Conservation (phyloP, 768 basidiomycete species). For the Dioszegia hungarica region DNA sequence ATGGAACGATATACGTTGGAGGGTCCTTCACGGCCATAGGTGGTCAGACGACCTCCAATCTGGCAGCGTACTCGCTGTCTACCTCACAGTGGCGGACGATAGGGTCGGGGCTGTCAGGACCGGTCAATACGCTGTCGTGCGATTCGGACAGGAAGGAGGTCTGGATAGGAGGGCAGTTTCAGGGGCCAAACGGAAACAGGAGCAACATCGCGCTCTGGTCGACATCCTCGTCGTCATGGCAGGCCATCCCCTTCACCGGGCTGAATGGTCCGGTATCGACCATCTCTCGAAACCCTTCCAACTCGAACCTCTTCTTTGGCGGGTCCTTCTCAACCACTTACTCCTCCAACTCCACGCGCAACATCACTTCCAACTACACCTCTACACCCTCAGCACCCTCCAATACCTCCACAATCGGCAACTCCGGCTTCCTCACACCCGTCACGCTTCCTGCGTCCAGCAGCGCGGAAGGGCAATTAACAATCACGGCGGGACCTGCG, state of each 20-base stretch:
- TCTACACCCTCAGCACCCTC: constrained; percentile 76
- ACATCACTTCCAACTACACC: constrained; percentile 59
- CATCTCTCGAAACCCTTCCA: constrained; percentile 69
- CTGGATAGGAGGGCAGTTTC: constrained; percentile 48
- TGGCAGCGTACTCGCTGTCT: constrained; percentile 62
- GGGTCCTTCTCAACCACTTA: constrained; percentile 71
- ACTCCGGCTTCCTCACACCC: constrained; percentile 78
- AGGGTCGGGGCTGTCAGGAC: constrained; percentile 62
- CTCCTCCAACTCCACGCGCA: constrained; percentile 48
- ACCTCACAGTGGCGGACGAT: constrained; percentile 16
- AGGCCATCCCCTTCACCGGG: constrained; percentile 72
- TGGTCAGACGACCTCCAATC: constrained; percentile 60
- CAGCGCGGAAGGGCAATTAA: constrained; percentile 57
- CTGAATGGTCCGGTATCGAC: constrained; percentile 70
- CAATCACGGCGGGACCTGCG: constrained; percentile 52
- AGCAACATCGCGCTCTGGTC: constrained; percentile 48
- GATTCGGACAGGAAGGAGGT: constrained; percentile 53
- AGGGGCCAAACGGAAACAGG: constrained; percentile 16
- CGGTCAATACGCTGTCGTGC: constrained; percentile 70
- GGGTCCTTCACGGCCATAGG: constrained; percentile 75
- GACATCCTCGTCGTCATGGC: constrained; percentile 56
- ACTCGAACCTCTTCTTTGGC: constrained; percentile 72
- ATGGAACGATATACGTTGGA: constrained; percentile 68
- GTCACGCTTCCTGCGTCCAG: constrained; percentile 65
- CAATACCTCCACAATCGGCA: constrained; percentile 61